Base-by-base conservation (phyloP, 2,329 filamentous ascomycete genomes). In the Mycocentrospora acerina region DNA sequence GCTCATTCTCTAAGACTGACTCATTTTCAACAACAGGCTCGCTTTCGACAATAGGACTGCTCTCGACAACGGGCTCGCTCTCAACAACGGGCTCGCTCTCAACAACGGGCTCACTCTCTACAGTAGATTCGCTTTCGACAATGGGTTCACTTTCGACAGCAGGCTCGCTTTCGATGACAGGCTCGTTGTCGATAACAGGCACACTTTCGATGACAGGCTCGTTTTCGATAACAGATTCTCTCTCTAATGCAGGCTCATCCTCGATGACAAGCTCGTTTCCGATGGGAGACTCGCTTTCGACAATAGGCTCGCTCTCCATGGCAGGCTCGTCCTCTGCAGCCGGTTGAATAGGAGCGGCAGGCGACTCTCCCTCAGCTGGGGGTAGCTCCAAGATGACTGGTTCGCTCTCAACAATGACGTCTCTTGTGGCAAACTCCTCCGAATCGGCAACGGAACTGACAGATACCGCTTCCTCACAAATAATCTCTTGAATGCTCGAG, bases 71-170 rank as follows among this genome's bases (percentile, higher is more conserved):
- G n/a, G n/a, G n/a, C n/a, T n/a, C n/a, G n/a, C n/a, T n/a, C n/a
- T n/a, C n/a, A n/a, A n/a, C n/a, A n/a, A n/a, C n/a, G n/a, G n/a
- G n/a, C n/a, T n/a, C n/a, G n/a, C n/a, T n/a, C n/a, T n/a, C n/a
- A n/a, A n/a, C n/a, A n/a, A n/a, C n/a, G n/a, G n/a, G n/a, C n/a
- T n/a, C n/a, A n/a, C n/a, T n/a, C n/a, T n/a, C n/a, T n/a, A n/a
- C n/a, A n/a, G n/a, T n/a, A n/a, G n/a, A n/a, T n/a, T n/a, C n/a
- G n/a, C n/a, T n/a, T n/a, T n/a, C n/a, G n/a, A n/a, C n/a, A n/a
- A n/a, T n/a, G n/a, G n/a, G n/a, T n/a, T 38, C 35, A 28, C 29
- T 27, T 16, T 31, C 44, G 16, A 17, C 32, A 17, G n/a, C 22
- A 15, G 34, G 17, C 5, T 26, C 19, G 7, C 19, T 30, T 8